Evolutionary conservation across 2,329 filamentous ascomycete species (phyloP), one percentile per base, ranked within the genome.

Genomic region (Sphaerulina musiva): DNA sequence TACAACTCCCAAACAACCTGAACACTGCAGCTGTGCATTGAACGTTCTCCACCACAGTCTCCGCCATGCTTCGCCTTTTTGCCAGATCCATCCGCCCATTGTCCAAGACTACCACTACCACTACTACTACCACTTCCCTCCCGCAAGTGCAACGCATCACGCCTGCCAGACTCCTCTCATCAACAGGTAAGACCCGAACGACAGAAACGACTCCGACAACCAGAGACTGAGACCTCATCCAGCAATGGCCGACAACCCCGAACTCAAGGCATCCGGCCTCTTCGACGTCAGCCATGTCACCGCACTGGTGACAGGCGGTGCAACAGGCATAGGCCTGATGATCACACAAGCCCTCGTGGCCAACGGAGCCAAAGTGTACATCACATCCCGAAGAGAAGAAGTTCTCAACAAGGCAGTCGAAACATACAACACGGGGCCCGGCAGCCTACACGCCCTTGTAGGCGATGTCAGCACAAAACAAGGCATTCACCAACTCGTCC

Each of bases 381-480:
- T 76, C 55, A 73, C 73, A 17, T 73, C 74, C 23, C 66, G 74
- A 29, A 71, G 73, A 46, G 64, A 73, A 53, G 73, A 76, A 55
- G 74, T 73, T 53, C 62, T 74, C 48, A 64, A 73, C 50, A 66
- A 69, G 55, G 73, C 75, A 0, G 68, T 76, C 10, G 72, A 80
- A 58, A 10, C 73, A 6, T 77, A 80, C 63, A 68, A 69, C 46
- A 68, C 66, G 2, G 72, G 72, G 0, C 71, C 75, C 1, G 78
- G 79, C 7, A 70, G 61, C 53, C 49, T 68, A 51, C 60, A 59
- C 43, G 70, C 69, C 29, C 59, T 75, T 17, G 66, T 69, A 20
- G 72, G 74, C 55, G 78, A 80, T 59, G 73, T 79, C 38, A 76
- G 74, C 57, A 72, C 73, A 14, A 81, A 81, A 59, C 70, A 76